Evolutionary conservation across 106 monocot species (phyloP).

Genomic region (Dactylorhiza incarnata): DNA sequence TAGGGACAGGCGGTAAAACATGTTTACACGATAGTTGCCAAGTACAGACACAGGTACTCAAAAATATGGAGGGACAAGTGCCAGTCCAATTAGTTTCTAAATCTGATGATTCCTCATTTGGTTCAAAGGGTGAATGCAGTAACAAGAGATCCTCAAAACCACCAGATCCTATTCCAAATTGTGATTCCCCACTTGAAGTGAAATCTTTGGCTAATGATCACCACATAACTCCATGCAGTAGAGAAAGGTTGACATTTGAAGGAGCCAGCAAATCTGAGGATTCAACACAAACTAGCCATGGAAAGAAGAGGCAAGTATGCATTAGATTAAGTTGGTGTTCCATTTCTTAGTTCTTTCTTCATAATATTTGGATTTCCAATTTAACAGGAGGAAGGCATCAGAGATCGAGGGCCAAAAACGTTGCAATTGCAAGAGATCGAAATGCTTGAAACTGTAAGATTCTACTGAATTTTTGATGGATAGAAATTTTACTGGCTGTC

Average conservation of each 20-base stretch:
- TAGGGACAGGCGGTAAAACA: conserved; percentile 1
- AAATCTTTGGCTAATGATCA: conserved; percentile 20
- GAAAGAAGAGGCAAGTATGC: conserved; percentile 35
- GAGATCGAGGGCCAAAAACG: conserved; percentile 47
- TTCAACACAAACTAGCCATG: conserved; percentile 33
- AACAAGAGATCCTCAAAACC: conserved; percentile 4
- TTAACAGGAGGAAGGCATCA: conserved; percentile 37
- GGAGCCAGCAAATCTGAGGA: conserved; percentile 18
- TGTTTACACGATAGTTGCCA: conserved; percentile 8
- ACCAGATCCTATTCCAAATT: conserved; percentile 16
- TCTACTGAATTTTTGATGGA: conserved; percentile 4
- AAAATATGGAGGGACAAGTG: background rate
- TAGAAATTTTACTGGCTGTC: background rate
- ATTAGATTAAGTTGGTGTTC: background rate
- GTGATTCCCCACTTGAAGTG: conserved; percentile 9
- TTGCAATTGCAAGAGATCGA: conserved; percentile 63
- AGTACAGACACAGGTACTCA: background rate
- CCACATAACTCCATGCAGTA: conserved; percentile 25
- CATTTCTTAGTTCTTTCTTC: background rate
- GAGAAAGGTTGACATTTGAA: conserved; percentile 17
- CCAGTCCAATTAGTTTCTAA: conserved; percentile 9
- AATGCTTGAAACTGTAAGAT: conserved; percentile 72
- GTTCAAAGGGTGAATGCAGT: conserved; percentile 10
- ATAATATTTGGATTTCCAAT: conserved; percentile 1
- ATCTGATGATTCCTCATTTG: conserved; percentile 15